Evolutionary conservation across 2,329 filamentous ascomycete genomes (phyloP).

Genomic region (Microsporum audouinii): DNA sequence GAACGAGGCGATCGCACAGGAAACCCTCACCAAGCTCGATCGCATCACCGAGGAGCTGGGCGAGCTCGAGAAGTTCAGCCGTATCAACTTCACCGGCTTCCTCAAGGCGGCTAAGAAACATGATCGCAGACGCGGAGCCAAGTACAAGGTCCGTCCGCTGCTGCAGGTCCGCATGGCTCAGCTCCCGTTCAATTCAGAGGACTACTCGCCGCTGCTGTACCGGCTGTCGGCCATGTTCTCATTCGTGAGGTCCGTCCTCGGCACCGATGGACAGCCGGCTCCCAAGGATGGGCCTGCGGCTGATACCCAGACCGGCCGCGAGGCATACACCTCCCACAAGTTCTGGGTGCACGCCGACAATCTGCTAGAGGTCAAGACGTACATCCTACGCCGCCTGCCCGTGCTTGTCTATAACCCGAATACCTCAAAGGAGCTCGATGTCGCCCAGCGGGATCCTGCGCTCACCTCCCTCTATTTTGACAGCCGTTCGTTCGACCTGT

Average conservation of each 20-base stretch:
- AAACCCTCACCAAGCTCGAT: conserved; percentile 71
- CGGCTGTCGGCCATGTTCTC: conserved; percentile 90
- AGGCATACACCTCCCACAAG: conserved; percentile 75
- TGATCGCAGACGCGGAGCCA: conserved; percentile 76
- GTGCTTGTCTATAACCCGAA: conserved; percentile 88
- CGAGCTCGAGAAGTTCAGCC: conserved; percentile 88
- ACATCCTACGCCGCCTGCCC: conserved; percentile 80
- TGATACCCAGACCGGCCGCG: conserved; percentile 41
- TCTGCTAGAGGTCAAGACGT: conserved; percentile 90
- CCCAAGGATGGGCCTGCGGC: conserved; percentile 37
- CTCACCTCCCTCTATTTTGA: conserved; percentile 97
- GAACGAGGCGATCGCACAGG: conserved; percentile 46
- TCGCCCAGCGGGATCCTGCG: conserved; percentile 65
- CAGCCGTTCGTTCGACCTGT: conserved; percentile 72
- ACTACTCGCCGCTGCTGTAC: conserved; percentile 81
- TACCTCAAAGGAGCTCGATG: conserved; percentile 67
- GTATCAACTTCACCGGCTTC: conserved; percentile 94
- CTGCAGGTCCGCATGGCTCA: conserved; percentile 82
- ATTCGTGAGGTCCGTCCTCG: conserved; percentile 71
- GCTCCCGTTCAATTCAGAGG: conserved; percentile 88
- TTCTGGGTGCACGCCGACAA: conserved; percentile 98
- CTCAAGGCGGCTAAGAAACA: conserved; percentile 99
- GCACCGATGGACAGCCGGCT: conserved; percentile 35
- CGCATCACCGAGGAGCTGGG: conserved; percentile 65
- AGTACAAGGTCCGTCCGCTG: conserved; percentile 81